Base-by-base conservation (phyloP, 2,329 filamentous ascomycete species). In the Xylariaceae sp. region DNA sequence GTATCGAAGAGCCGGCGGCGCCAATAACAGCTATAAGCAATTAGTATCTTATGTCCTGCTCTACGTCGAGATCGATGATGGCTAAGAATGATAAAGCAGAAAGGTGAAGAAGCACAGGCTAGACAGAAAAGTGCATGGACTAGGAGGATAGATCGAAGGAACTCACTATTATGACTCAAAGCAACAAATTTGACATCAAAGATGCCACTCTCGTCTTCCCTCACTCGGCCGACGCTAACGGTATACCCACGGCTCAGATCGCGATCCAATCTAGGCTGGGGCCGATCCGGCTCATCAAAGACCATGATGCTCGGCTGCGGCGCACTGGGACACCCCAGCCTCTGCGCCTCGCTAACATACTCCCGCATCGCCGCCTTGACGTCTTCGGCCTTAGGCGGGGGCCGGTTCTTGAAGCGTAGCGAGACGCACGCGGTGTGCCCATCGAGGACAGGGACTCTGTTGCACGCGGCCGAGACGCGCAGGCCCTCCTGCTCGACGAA, bases 111-210 rank as follows among this genome's bases (percentile, higher is more conserved):
- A n/a, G n/a, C n/a, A n/a, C n/a, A n/a, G n/a, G n/a, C n/a, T n/a
- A n/a, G n/a, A n/a, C n/a, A 26, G 29, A n/a, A n/a, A 36, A 20
- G 20, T 21, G 26, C 7, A 24, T 18, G 8, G 7, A 16, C 18
- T 21, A 23, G 16, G 11, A 18, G 26, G 10, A 35, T 2, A 44
- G 30, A 26, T 26, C 21, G 15, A 16, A 16, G 44, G 6, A 9
- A 77, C 80, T 74, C 69, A 83, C 81, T 85, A 65, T 85, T 85
- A 63, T 97, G 94, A 69, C 91, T 96, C 64, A 97, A 77, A 20
- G 92, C 91, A 58, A 94, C 92, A 73, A 97, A 97, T 72, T 95
- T 92, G 70, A 97, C 83, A 70, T 97, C 94, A 67, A 97, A 97
- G 61, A 96, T 88, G 16, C 90, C 91, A 59, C 87, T 89, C 64